Percentiles rank a stretch among this genome's conserved stretches.
phyloP scores from a whole-genome alignment of 345 rosid species.

The Moricandia arvensis region DNA sequence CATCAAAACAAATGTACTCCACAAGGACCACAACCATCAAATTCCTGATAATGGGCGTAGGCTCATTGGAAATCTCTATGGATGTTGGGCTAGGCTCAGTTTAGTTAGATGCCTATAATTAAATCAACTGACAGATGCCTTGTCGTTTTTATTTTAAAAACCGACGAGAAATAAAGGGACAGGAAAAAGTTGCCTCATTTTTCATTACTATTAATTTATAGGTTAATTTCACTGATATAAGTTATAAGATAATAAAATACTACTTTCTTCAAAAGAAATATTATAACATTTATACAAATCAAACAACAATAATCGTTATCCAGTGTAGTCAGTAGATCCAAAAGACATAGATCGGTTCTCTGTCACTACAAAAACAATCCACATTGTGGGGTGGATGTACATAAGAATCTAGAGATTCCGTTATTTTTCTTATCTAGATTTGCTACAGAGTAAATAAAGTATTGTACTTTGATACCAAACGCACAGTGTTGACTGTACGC shows the following conservation, averaged over 20 bases:
- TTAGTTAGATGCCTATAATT: neutral
- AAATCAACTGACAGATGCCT: neutral
- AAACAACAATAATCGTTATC: neutral
- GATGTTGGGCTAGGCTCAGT: neutral
- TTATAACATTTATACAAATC: neutral
- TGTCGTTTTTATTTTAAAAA: neutral
- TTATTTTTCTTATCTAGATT: neutral
- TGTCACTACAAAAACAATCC: neutral
- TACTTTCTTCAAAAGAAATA: neutral
- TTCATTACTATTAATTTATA: neutral
- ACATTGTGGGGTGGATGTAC: neutral
- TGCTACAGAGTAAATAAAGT: neutral
- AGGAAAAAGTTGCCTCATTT: neutral
- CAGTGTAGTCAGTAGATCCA: neutral
- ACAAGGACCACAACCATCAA: neutral
- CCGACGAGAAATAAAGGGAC: neutral
- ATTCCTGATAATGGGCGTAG: neutral
- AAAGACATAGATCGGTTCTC: neutral
- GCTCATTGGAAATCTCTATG: neutral
- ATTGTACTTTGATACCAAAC: neutral
- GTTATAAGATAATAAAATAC: neutral
- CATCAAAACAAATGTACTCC: neutral
- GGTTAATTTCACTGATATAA: neutral
- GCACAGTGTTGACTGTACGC: slow-evolving; percentile 20
- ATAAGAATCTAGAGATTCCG: neutral